Base-by-base conservation (phyloP, 257 asterid species). In the Nicotiana attenuata region DNA sequence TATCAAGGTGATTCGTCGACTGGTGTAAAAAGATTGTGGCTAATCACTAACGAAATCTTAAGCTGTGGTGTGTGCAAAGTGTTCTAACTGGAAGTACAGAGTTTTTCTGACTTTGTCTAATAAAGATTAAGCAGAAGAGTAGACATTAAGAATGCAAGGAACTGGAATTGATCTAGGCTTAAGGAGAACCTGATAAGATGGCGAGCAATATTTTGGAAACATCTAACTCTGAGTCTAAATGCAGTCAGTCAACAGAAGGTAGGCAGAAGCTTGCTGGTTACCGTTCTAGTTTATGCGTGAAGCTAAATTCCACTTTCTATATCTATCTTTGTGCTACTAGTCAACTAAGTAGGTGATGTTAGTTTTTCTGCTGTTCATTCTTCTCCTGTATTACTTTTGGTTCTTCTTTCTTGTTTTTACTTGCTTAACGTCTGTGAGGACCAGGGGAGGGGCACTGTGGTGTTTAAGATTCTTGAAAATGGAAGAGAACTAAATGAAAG, bases 291-390 rank as follows among this genome's bases (percentile, higher is more conserved):
- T 41, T 45, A 10, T 45, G 13, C 6, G 22, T 45, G 78, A 71
- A 15, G 78, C 78, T 71, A 45, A 71, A 71, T 69, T 69, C 59
- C 59, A 69, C 78, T 45, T 41, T 41, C 78, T 45, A 13, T 20
- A 41, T 22, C 20, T 71, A 13, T 47, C 38, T 20, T 45, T 73
- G 60, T 47, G 38, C 41, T 47, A 73, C 15, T 47, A 73, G 79
- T 73, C 50, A 56, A 24, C 79, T 14, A 73, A 29, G 61, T 73
- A 47, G 38, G 24, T 73, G 63, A 16, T 22, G 24, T 41, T 7
- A 24, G 41, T 50, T 7, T 24, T 24, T 75, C 16, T 50, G 41
- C 17, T 47, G 61, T 13, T 47, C 10, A 22, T 50, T 73, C 50
- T 73, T 15, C 79, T 7, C 24, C 15, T 7, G 78, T 73, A 24